Percentiles rank a stretch among this genome's conserved stretches.
Conservation (phyloP, 352 stramenopile genomes). For the Peronospora destructor region DNA sequence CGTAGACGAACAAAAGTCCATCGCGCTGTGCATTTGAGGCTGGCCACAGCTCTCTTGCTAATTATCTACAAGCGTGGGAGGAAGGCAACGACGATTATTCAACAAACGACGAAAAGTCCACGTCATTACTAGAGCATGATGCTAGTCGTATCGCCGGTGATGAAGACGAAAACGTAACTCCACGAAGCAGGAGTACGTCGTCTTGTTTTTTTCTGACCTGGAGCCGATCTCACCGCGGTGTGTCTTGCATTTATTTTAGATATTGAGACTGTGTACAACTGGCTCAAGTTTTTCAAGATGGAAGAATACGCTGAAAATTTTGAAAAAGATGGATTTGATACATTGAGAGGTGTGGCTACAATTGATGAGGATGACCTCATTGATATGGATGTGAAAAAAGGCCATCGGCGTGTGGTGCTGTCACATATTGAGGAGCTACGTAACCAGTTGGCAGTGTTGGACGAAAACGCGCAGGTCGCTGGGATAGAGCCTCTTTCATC, state of each 20-base stretch:
- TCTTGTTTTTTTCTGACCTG: neutral
- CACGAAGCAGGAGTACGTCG: slow-evolving; percentile 45
- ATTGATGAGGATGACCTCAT: slow-evolving; percentile 85
- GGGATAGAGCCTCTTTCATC: slow-evolving; percentile 65
- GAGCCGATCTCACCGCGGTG: neutral
- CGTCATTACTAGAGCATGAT: slow-evolving; percentile 27
- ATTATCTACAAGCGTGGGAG: slow-evolving; percentile 76
- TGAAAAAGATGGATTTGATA: slow-evolving; percentile 85
- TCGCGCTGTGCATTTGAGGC: slow-evolving; percentile 83
- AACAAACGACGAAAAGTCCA: slow-evolving; percentile 50
- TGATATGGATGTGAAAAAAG: slow-evolving; percentile 87
- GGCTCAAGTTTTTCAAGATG: slow-evolving; percentile 84
- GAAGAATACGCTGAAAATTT: slow-evolving; percentile 85
- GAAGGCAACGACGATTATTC: slow-evolving; percentile 86
- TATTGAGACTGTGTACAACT: slow-evolving; percentile 75
- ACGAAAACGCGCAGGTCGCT: slow-evolving; percentile 48
- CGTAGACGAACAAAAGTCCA: slow-evolving; percentile 81
- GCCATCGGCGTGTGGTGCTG: slow-evolving; percentile 75
- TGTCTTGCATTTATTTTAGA: slow-evolving; percentile 28
- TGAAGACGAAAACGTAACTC: slow-evolving; percentile 40
- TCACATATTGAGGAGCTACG: slow-evolving; percentile 82
- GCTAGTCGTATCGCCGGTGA: slow-evolving; percentile 19
- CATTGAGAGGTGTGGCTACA: slow-evolving; percentile 71
- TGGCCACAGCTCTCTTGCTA: slow-evolving; percentile 69
- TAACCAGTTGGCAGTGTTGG: slow-evolving; percentile 50